These are phyloP conservation scores for Candida easanensis DNA, from an alignment of 805 yeast genomes.

Conservation along the genomic window DNA sequence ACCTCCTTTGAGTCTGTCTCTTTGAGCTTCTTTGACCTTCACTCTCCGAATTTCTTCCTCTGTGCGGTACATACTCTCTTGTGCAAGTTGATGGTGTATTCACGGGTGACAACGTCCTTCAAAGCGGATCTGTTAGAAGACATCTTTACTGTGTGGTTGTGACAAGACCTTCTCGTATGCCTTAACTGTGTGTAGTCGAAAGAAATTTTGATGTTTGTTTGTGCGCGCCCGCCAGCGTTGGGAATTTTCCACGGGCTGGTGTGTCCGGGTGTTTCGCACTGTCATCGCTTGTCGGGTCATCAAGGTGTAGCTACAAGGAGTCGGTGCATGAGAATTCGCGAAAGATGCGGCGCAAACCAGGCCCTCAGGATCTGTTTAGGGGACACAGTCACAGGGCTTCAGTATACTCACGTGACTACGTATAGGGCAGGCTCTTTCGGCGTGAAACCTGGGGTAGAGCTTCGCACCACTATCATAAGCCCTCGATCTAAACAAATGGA, in stretches of 20 bases:
- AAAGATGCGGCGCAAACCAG: slow-evolving; percentile 5
- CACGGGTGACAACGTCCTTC: slow-evolving; percentile 99
- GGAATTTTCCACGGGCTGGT: slow-evolving; percentile 9
- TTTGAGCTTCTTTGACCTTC: not conserved
- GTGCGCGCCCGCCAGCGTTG: slow-evolving; percentile 10
- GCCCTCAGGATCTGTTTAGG: not conserved
- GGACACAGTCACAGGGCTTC: not conserved
- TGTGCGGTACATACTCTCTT: slow-evolving; percentile 76
- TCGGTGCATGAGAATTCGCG: not conserved
- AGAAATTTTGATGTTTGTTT: slow-evolving; percentile 18
- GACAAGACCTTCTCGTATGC: not conserved
- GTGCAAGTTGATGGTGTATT: slow-evolving; percentile 99
- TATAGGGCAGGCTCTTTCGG: not conserved
- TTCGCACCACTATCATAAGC: too few relatives aligned
- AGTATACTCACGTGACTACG: not conserved
- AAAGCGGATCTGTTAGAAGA: slow-evolving; percentile 69
- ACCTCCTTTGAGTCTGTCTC: not conserved
- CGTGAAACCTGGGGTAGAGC: not conserved
- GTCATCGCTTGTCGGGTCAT: slow-evolving; percentile 9
- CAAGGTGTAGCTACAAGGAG: not conserved
- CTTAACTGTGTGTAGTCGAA: slow-evolving; percentile 7
- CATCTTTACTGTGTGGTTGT: slow-evolving; percentile 30
- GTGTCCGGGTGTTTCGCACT: slow-evolving; percentile 18
- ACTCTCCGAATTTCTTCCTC: not conserved
- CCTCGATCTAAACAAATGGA: too few relatives aligned